Percentiles rank a stretch among this genome's conserved stretches.
phyloP scores from a whole-genome alignment of 371 early-diverging fungal species.

The Actinomortierella wolfii region DNA sequence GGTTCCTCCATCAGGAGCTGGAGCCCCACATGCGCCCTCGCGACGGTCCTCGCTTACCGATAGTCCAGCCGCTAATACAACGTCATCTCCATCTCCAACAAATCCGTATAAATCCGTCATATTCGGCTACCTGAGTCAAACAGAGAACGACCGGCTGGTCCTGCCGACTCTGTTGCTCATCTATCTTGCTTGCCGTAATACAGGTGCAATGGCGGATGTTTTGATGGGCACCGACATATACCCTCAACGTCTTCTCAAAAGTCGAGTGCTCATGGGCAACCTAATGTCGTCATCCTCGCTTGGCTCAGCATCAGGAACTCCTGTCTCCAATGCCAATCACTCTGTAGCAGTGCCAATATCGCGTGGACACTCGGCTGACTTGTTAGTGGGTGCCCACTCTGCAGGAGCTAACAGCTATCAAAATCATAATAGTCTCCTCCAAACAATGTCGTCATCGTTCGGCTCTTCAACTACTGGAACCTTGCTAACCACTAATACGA shows the following conservation, averaged over 20 bases:
- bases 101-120: constrained; percentile 42
- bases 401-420: constrained; percentile 4
- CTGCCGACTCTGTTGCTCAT: constrained; percentile 37
- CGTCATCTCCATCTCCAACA: not conserved
- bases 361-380: constrained; percentile 23
- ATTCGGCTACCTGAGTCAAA: constrained; percentile 31
- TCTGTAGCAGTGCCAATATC: constrained; percentile 19
- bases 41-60: not conserved
- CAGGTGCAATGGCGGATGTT: constrained; percentile 46
- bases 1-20: not conserved
- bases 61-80: not conserved
- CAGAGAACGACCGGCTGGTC: constrained; percentile 27
- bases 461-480: too few species aligned
- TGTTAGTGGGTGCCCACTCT: constrained; percentile 10
- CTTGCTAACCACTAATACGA: too few species aligned
- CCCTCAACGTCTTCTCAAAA: constrained; percentile 44
- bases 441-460: too few species aligned
- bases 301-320: too few species aligned
- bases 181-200: constrained; percentile 43
- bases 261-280: constrained; percentile 32
- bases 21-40: not conserved
- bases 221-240: constrained; percentile 46
- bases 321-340: too few species aligned
- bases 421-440: not conserved
- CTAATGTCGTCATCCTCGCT: too few species aligned